Evolutionary conservation across 2,329 filamentous ascomycete species (phyloP), one percentile per base, ranked within the genome.

Genomic region (Fusarium torulosum): DNA sequence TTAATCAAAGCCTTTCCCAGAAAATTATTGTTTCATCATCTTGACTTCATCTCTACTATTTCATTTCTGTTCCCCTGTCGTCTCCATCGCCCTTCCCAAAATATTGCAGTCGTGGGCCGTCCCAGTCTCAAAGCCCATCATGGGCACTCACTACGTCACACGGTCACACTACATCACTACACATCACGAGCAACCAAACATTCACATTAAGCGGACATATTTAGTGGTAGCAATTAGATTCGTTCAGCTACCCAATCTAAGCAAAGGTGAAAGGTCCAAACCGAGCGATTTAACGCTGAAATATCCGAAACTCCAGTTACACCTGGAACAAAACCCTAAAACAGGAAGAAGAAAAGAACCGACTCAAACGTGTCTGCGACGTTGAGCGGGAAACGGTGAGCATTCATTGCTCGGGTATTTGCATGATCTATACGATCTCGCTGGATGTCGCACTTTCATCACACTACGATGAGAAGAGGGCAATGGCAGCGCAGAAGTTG

Each of bases 401-500:
- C 51, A 58, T 5, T 4, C 9, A 2, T 50, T 21, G 40, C 60
- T 45, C 53, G 60, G 46, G 65, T 51, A 53, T 61, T 55, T 23
- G 37, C 51, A 55, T 51, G 31, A 21, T 46, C 11, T 51, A 59
- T n/a, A 20, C 45, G 6, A 27, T 27, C 7, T 53, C 45, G 20
- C 29, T 31, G 29, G 29, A 10, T 33, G 29, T 7, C 29, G 29
- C 29, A 33, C 14, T 14, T 15, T 33, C 29, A 33, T 61, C 58
- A 13, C 61, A 46, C 66, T 72, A 70, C 11, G 71, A 62, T 42
- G 71, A 65, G 56, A 73, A 74, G 25, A 69, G 60, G 25, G 86
- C 86, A 59, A 91, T 78, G 25, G 87, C 86, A 6, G 86, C 87
- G 70, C 88, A 90, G 73, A 89, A 91, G 70, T 83, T 88, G 77